Evolutionary conservation across 805 yeast genomes (phyloP), one percentile per base, ranked within the genome.

Genomic region (Candida incommunis): DNA sequence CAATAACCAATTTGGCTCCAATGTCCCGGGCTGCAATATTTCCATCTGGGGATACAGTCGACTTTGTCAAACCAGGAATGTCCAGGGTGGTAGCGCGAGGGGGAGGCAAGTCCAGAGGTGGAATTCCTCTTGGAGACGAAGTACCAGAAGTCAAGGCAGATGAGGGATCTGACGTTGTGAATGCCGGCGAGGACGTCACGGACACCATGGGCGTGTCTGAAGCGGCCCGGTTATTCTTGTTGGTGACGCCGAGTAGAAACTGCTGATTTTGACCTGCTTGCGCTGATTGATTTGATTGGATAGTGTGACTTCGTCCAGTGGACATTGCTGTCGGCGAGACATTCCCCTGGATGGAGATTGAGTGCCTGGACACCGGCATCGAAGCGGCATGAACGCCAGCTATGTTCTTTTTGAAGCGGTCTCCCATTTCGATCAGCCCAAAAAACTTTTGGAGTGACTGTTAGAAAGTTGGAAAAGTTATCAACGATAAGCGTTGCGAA

Each of bases 51-150:
- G 87, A 76, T 2, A 75, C 74, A 49, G 82, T 78, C 1, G 88
- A 79, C 42, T 82, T 74, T 0, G 96, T 87, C 49, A 86, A 81
- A 1, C 96, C 96, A 0, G 96, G 96, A 4, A 90, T 83, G 58
- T 87, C 94, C 41, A 88, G 71, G 0, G 96, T 85, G 4, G 94
- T 83, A 0, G 88, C 83, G 48, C 85, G 68, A 40, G 82, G 48
- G 13, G 48, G 50, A 15, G 56, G 54, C 40, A 34, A 50, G 22
- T 26, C 53, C 46, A 46, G 44, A 15, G 46, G 55, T 1, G 51
- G 58, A 46, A 43, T 51, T 45, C 1, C 23, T 42, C 22, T 43
- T 42, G n/a, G 41, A 23, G 22, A 42, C 24, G 31, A 43, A 4
- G 16, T 45, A 22, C 26, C 35, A 22, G 7, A 25, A 5, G n/a